Evolutionary conservation across 352 stramenopile genomes (phyloP), one percentile per base, ranked within the genome.

Genomic region (Globisporangium uncinulatum): DNA sequence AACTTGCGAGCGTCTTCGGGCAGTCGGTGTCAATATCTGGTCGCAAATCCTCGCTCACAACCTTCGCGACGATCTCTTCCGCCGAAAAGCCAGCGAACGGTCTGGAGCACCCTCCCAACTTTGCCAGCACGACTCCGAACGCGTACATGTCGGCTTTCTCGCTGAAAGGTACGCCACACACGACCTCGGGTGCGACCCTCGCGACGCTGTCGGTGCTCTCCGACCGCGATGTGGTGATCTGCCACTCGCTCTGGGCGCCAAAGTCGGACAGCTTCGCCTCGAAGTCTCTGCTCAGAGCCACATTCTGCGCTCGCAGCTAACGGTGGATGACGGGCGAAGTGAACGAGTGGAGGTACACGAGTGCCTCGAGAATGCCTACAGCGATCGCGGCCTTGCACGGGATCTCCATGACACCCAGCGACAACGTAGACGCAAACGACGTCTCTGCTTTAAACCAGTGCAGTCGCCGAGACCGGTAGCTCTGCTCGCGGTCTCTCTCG

Each of bases 111-210:
- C 76, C 90, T 19, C 71, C 69, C 34, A 94, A 51, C 68, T 94
- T 82, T 3, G 76, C 82, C 48, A 94, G 56, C 17, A 94, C 71
- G 13, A 92, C 80, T 17, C 84, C 84, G 51, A 94, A 90, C 45
- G 84, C 92, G 67, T 94, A 94, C 31, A 94, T 88, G 60, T 94
- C 84, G 3, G 84, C 83, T 67, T 78, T 89, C 57, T 94, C 84
- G 6, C 74, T 94, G 70, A 91, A 94, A 13, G 79, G 74, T 55
- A 90, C 84, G 11, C 84, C 79, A 0, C 82, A 72, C 49, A 94
- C 55, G 42, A 94, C 76, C 58, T 94, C 81, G 0, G 84, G 84
- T 2, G 83, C 79, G 62, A 94, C 89, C 81, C 81, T 92, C 39
- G 83, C 81, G 70, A 92, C 86, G 39, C 79, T 92, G n/a, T 80